phyloP scores from a whole-genome alignment of 306 rosid genomes.

The Inga laurina region DNA sequence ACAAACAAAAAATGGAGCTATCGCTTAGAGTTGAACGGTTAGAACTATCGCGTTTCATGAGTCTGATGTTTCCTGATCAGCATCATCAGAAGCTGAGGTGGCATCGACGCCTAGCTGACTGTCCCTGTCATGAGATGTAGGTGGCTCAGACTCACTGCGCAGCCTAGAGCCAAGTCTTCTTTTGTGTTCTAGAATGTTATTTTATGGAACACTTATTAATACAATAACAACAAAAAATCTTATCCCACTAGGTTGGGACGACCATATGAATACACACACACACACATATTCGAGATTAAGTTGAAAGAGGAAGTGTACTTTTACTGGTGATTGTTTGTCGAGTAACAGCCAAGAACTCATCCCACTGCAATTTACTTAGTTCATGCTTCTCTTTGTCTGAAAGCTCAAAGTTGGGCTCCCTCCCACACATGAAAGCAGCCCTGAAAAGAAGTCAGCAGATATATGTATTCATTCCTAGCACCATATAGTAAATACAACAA shows the following conservation, averaged over 20 bases:
- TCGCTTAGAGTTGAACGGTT: constrained; percentile 41
- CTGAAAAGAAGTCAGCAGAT: constrained; percentile 40
- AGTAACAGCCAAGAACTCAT: constrained; percentile 81
- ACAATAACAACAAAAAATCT: background rate
- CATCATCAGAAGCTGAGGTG: constrained; percentile 55
- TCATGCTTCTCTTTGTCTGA: constrained; percentile 73
- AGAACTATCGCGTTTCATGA: constrained; percentile 49
- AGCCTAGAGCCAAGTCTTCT: constrained; percentile 51
- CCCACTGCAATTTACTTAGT: constrained; percentile 76
- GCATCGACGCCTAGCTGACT: constrained; percentile 42
- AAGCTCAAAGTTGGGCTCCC: constrained; percentile 93
- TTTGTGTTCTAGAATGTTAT: constrained; percentile 56
- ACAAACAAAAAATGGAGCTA: constrained; percentile 46
- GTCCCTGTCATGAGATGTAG: constrained; percentile 44
- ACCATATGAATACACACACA: no score
- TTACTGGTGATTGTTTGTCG: constrained; percentile 77
- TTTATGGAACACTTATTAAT: constrained; percentile 23
- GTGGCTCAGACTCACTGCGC: constrained; percentile 35
- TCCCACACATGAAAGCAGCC: constrained; percentile 96
- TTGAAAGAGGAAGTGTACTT: constrained; percentile 49
- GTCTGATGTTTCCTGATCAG: constrained; percentile 44
- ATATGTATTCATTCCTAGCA: background rate
- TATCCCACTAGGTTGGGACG: background rate
- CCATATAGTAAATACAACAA: background rate
- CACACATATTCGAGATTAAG: background rate